Evolutionary conservation across 2,329 filamentous ascomycete genomes (phyloP), one percentile per base, ranked within the genome.

Genomic region (Phialophora expanda): DNA sequence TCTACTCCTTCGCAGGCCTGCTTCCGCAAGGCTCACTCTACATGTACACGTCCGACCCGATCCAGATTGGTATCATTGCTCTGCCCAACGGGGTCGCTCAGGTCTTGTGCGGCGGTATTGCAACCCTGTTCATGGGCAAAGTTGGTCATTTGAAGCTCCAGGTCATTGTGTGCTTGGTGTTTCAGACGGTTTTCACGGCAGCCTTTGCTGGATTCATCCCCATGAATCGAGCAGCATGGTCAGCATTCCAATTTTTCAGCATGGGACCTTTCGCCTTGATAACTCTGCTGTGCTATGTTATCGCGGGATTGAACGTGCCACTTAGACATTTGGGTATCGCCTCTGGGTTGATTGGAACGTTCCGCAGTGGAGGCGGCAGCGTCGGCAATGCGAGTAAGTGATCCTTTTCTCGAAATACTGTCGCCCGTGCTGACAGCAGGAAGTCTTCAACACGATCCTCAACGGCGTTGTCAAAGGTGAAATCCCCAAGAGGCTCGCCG

Each of bases 11-110:
- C 64, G 80, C 76, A 7, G 75, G 81, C 12, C 75, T 83, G 12
- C 82, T 80, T 78, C 82, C 81, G 1, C 77, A 77, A 9, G 77
- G 79, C n/a, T 77, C 83, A 62, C 64, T 67, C n/a, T 70, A 73
- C 17, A 71, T 83, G n/a, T 83, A 79, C 73, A 78, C 76, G 3
- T 76, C 72, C 51, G 74, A 79, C 50, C 69, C 72, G 6, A 75
- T 78, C 46, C 63, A 77, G 53, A 77, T 81, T 63, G 81, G 80
- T 56, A 78, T 79, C 76, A 75, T 82, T 66, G 78, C 75, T 22
- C 30, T 68, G 4, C 66, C 66, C 4, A 64, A 53, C 28, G 66
- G 66, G 3, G 6, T 61, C 8, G 24, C 41, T 5, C 64, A 66
- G 41, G 9, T 68, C 14, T 14, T 69, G 28, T 64, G 61, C 38